phyloP scores from a whole-genome alignment of 2,329 filamentous ascomycete genomes.

The Beauveria asiatica region DNA sequence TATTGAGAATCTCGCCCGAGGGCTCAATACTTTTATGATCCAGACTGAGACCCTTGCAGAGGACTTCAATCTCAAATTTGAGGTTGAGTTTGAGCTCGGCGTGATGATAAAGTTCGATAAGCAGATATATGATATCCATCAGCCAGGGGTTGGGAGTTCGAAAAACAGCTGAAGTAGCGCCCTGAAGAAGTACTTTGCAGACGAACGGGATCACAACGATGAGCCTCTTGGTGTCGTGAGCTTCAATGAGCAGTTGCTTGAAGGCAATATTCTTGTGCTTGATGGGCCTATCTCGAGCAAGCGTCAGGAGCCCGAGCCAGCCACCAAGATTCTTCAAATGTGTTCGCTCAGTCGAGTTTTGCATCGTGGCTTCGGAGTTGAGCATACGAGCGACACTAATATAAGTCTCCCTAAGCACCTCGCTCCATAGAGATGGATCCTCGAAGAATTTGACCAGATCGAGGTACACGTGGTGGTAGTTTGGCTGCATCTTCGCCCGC shows the following conservation, averaged over 20 bases:
- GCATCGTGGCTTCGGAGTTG: conserved; percentile 81
- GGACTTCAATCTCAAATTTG: conserved; percentile 96
- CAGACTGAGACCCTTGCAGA: conserved; percentile 87
- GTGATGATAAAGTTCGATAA: conserved; percentile 89
- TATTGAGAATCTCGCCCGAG: conserved; percentile 74
- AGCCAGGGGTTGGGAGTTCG: conserved; percentile 94
- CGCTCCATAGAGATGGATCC: conserved; percentile 69
- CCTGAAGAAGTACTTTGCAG: conserved; percentile 88
- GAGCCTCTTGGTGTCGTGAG: conserved; percentile 83
- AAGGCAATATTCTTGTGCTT: conserved; percentile 96
- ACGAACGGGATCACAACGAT: conserved; percentile 94
- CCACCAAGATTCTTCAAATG: conserved; percentile 88
- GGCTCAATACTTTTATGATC: conserved; percentile 89
- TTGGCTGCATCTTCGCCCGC: conserved; percentile 92
- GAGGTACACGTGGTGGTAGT: conserved; percentile 89
- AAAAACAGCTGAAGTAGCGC: conserved; percentile 78
- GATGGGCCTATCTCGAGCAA: conserved; percentile 90
- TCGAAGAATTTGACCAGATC: conserved; percentile 79
- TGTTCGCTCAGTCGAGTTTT: conserved; percentile 72
- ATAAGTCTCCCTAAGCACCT: conserved; percentile 91
- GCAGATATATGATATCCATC: conserved; percentile 86
- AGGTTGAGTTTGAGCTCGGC: conserved; percentile 92
- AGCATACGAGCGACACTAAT: conserved; percentile 77
- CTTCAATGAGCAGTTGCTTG: conserved; percentile 89
- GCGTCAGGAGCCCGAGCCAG: conserved; percentile 88